phyloP scores from a whole-genome alignment of 495 filamentous ascomycete species.

The Aspergillus haitiensis region DNA sequence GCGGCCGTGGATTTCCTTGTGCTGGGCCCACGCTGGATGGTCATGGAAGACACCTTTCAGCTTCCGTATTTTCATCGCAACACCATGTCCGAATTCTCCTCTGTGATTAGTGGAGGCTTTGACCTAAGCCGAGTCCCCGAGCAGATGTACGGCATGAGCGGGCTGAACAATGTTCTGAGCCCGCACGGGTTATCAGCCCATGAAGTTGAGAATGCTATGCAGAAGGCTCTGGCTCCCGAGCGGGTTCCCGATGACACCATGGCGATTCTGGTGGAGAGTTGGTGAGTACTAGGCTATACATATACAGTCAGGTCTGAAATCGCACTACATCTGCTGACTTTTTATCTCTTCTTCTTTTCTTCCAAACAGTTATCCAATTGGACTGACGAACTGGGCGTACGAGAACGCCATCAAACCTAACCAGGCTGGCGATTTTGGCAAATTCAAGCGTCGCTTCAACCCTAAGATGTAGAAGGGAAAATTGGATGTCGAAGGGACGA shows the following conservation, averaged over 20 bases:
- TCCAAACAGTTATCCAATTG: background rate
- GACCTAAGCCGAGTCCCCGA: constrained; percentile 3
- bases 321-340: too few species aligned
- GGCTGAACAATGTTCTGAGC: constrained; percentile 4
- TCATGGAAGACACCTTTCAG: constrained; percentile 14
- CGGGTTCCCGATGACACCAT: constrained; percentile 11
- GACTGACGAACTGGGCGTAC: constrained; percentile 13
- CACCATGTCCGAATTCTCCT: constrained; percentile 13
- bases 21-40: constrained; percentile 10
- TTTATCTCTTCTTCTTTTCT: too few species aligned
- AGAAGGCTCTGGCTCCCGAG: constrained; percentile 7
- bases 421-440: constrained; percentile 1
- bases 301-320: too few species aligned
- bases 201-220: constrained; percentile 7
- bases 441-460: constrained; percentile 9
- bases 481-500: background rate
- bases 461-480: constrained; percentile 7
- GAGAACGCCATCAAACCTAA: constrained; percentile 4
- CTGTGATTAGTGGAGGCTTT: constrained; percentile 10
- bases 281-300: constrained; percentile 1
- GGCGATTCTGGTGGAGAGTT: constrained; percentile 12
- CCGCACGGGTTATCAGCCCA: constrained; percentile 7
- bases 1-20: constrained; percentile 10
- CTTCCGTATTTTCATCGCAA: constrained; percentile 15
- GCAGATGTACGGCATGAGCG: constrained; percentile 12